phyloP scores from a whole-genome alignment of 306 rosid genomes.

The Cucurbita maxima region DNA sequence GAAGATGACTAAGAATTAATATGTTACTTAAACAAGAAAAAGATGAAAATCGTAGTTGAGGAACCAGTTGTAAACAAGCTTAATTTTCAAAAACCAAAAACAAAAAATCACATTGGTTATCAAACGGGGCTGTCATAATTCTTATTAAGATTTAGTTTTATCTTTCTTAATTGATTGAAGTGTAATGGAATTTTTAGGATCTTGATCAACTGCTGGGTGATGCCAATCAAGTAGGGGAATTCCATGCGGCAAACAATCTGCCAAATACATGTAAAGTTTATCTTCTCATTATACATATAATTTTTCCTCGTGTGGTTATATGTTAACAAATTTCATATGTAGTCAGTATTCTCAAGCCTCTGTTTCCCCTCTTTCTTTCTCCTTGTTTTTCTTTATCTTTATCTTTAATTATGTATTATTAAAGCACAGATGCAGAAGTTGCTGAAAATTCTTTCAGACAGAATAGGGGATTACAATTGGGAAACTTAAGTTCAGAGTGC shows the following conservation, averaged over 20 bases:
- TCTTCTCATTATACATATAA: slow-evolving; percentile 43
- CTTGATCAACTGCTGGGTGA: slow-evolving; percentile 83
- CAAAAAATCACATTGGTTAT: too few species aligned
- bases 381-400: not conserved
- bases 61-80: too few species aligned
- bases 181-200: slow-evolving; percentile 29
- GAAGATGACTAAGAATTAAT: too few species aligned
- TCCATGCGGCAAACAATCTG: slow-evolving; percentile 48
- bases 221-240: slow-evolving; percentile 52
- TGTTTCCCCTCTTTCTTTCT: not conserved
- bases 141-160: slow-evolving; percentile 4
- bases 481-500: slow-evolving; percentile 53
- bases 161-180: slow-evolving; percentile 2
- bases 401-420: not conserved
- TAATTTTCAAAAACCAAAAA: too few species aligned
- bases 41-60: too few species aligned
- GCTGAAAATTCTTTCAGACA: slow-evolving; percentile 28
- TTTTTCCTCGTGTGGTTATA: not conserved
- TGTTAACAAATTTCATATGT: not conserved
- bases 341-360: not conserved
- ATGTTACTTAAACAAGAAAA: too few species aligned
- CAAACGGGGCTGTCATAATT: not conserved
- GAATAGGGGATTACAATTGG: slow-evolving; percentile 28
- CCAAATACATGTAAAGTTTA: slow-evolving; percentile 51
- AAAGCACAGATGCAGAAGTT: slow-evolving; percentile 50